Evolutionary conservation across 495 filamentous ascomycete genomes (phyloP), one percentile per base, ranked within the genome.

Genomic region (Aspergillus bridgeri): DNA sequence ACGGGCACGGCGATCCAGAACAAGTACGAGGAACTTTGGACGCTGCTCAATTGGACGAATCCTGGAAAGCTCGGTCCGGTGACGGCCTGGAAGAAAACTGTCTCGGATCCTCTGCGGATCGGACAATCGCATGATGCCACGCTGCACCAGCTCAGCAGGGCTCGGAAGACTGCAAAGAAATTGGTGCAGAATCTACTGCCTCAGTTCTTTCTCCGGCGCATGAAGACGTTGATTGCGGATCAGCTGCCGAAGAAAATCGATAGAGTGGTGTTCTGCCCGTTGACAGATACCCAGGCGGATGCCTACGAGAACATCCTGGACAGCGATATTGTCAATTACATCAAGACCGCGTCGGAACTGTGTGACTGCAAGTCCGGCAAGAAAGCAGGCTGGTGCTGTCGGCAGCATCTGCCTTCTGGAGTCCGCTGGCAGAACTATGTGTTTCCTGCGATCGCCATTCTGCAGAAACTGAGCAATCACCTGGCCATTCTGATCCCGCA

Each of bases 1-100:
- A 98, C 95, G 0, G 94, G 94, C 6, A 98, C 94, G 5, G 95
- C 95, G 8, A 97, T 98, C 18, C 94, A 98, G 59, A 98, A 98
- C 69, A 93, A 91, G 61, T 98, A 98, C 68, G 90, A 96, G 65
- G 95, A 98, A 70, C 81, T 98, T 2, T 98, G 94, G 94, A 94
- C 91, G 3, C 78, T 98, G 3, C 75, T 98, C 13, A 97, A 98
- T 72, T 98, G 94, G 94, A 91, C 92, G 1, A 96, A 96, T 64
- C 94, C 94, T 1, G 95, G 94, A 0, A 76, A 81, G 38, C 86
- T 97, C 59, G 94, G 94, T 3, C 88, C 90, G 0, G 73, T 89
- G 9, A 77, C 79, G 17, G 84, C 86, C 19, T 98, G 94, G 94
- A 89, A 84, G 62, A 76, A 79, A 25, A 81, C 81, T 48, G 91